Percentiles rank a stretch among this genome's conserved stretches.
Evolutionary conservation across 2,329 filamentous ascomycete species (phyloP).

Genomic region (Aspergillus uvarum): DNA sequence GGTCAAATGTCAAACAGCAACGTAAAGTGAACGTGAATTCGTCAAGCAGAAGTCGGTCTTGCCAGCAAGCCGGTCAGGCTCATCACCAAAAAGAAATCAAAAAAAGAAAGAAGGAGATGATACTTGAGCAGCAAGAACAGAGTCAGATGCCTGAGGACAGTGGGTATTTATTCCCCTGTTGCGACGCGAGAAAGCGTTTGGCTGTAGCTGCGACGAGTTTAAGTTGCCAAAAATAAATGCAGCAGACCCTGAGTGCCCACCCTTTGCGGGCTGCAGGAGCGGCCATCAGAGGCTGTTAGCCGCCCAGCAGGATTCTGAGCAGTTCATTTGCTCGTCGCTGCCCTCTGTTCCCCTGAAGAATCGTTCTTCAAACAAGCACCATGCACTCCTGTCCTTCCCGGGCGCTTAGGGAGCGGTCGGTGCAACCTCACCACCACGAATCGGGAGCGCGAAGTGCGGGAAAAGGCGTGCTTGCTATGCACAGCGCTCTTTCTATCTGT

Average conservation of each 20-base stretch:
- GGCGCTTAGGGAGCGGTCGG: constrained; percentile 5
- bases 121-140: neutral
- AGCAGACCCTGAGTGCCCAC: neutral
- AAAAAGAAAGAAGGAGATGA: neutral
- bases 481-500: neutral
- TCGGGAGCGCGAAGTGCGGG: neutral
- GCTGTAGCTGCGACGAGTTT: neutral
- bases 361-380: constrained; percentile 1
- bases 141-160: neutral
- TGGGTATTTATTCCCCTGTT: neutral
- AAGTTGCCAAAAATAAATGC: constrained; percentile 4
- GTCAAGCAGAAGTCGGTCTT: neutral
- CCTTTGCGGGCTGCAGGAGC: neutral
- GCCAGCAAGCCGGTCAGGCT: neutral
- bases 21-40: neutral
- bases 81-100: neutral
- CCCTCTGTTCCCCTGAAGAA: neutral
- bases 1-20: neutral
- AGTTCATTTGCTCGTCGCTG: neutral
- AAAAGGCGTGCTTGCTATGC: neutral
- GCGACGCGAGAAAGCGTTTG: no score
- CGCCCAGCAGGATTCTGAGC: neutral
- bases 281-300: constrained; percentile 1
- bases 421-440: neutral
- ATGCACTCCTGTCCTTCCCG: neutral